Evolutionary conservation across 225 moss, liverwort and hornwort genomes (phyloP), one percentile per base, ranked within the genome.

Genomic region (Anthoceros angustus): DNA sequence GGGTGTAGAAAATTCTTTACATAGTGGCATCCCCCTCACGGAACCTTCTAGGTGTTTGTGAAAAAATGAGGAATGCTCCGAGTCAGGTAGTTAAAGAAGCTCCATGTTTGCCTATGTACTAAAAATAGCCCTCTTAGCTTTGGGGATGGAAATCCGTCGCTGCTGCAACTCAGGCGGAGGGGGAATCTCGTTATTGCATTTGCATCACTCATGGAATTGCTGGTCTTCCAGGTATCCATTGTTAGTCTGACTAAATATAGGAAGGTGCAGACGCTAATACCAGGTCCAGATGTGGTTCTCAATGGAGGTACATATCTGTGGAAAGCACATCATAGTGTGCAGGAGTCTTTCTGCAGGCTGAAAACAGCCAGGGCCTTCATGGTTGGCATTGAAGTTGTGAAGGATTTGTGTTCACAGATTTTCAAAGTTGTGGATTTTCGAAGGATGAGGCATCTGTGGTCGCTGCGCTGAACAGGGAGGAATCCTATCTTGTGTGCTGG

Each of bases 381-480:
- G 32, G 32, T 32, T 32, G 4, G 32, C 32, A 32, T 32, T 32
- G 32, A 32, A 32, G 32, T 32, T 32, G 32, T 32, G 32, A 32
- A 32, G 32, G 32, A 32, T 32, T 6, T 62, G 5, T 46, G 69
- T 3, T 21, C 63, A 50, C 41, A 76, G 77, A 73, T 43, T 64
- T 77, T 73, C 42, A 77, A 25, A 73, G 42, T 39, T 77, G 77
- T 60, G 40, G 70, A 23, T 73, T 77, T 64, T 77, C 73, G 24
- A 73, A 70, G 61, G 77, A 73, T 23, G 73, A 70, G 55, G 43
- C 42, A n/a, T 5, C 63, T 18, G 42, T 77, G 68, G 64, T 77
- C 68, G 66, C 77, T 69, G 70, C 70, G 64, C 48, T 66, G 21
- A 73, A 73, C 42, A 67, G 61, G 32, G 73, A 62, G 32, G 77